A percentile compares a stretch with the other conserved stretches of the same genome.
Evolutionary conservation across 257 asterid genomes (phyloP).

Genomic region (Rhazya stricta): DNA sequence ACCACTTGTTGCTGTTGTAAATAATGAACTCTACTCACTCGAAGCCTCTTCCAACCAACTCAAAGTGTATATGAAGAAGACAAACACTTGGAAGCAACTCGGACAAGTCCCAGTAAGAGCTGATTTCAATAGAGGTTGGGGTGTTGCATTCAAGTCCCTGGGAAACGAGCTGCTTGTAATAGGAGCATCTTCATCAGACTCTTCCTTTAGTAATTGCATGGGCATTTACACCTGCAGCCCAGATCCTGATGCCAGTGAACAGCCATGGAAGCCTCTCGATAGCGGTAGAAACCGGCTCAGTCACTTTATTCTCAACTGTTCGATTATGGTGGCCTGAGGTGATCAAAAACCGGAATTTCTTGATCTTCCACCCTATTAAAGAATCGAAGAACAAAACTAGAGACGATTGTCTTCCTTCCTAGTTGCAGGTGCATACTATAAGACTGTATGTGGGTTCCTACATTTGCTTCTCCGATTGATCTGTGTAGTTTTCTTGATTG

Average conservation of each 20-base stretch:
- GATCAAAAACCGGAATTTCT: no score
- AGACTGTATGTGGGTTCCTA: background rate
- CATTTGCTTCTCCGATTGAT: background rate
- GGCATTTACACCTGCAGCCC: conserved; percentile 65
- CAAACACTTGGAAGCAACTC: conserved; percentile 58
- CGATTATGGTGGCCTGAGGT: conserved; percentile 74
- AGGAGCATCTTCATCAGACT: conserved; percentile 33
- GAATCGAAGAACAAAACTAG: background rate
- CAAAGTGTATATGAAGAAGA: conserved; percentile 57
- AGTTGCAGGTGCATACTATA: background rate
- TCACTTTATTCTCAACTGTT: conserved; percentile 63
- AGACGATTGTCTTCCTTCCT: background rate
- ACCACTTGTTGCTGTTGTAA: conserved; percentile 70
- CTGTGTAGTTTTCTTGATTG: background rate
- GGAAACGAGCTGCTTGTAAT: conserved; percentile 66
- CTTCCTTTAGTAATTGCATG: conserved; percentile 39
- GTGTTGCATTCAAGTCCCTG: conserved; percentile 71
- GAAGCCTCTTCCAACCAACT: conserved; percentile 61
- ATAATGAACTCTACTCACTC: conserved; percentile 59
- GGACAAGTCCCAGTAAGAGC: conserved; percentile 75
- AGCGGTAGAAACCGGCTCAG: conserved; percentile 51
- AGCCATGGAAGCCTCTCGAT: conserved; percentile 54
- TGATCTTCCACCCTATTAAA: no score
- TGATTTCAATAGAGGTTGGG: conserved; percentile 64
- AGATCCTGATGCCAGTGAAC: conserved; percentile 29